Conservation (phyloP, 257 asterid genomes). For the Striga asiatica region DNA sequence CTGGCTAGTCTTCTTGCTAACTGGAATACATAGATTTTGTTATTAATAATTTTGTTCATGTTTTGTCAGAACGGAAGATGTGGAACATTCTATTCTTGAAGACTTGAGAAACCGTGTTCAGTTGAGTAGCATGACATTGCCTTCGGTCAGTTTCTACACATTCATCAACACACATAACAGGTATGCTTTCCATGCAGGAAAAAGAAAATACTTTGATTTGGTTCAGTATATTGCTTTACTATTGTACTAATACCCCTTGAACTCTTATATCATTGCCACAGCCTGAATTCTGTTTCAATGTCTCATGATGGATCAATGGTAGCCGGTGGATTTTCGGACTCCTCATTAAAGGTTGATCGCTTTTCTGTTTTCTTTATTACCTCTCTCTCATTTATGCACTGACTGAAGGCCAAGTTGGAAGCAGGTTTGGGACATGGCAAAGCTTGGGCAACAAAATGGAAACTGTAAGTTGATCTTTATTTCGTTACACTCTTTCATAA, state of each 20-base stretch:
- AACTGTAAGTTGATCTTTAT: constrained; percentile 33
- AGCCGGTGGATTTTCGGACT: constrained; percentile 98
- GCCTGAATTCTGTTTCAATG: constrained; percentile 87
- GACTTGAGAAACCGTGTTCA: constrained; percentile 93
- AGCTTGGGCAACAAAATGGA: constrained; percentile 76
- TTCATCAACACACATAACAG: constrained; percentile 86
- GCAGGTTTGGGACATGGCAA: constrained; percentile 99
- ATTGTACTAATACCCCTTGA: constrained; percentile 9
- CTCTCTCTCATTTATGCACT: constrained; percentile 12
- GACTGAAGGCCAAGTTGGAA: constrained; percentile 18
- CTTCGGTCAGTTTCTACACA: constrained; percentile 91
- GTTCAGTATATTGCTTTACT: background rate
- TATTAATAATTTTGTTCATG: constrained; percentile 3
- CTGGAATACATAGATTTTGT: background rate
- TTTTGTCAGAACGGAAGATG: constrained; percentile 58
- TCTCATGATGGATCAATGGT: constrained; percentile 91
- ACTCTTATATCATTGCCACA: constrained; percentile 16
- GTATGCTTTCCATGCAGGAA: constrained; percentile 26
- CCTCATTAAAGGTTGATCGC: constrained; percentile 70
- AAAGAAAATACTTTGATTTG: background rate
- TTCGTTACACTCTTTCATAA: constrained; percentile 1
- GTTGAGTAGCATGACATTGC: constrained; percentile 65
- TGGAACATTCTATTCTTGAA: constrained; percentile 89
- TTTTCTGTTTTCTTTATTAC: constrained; percentile 6
- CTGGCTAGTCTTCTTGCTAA: constrained; percentile 9